Percentiles rank a stretch among this genome's conserved stretches.
phyloP scores from a whole-genome alignment of 805 yeast genomes.

The Lachancea dasiensis region DNA sequence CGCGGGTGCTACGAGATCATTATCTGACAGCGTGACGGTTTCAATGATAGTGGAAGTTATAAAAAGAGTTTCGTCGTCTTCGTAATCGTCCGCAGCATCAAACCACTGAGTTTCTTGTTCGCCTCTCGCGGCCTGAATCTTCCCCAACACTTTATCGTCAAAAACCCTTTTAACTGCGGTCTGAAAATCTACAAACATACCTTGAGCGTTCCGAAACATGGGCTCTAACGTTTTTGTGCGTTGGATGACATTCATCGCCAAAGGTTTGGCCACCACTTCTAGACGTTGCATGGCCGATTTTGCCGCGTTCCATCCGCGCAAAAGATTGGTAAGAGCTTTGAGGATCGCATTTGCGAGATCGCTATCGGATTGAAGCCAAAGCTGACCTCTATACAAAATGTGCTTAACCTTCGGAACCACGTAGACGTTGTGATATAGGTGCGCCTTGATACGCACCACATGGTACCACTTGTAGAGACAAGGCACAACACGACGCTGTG shows the following conservation, averaged over 20 bases:
- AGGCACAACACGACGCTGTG: conserved; percentile 3
- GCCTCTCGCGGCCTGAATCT: conserved; percentile 7
- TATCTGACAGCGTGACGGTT: conserved; percentile 16
- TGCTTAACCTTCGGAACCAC: conserved; percentile 11
- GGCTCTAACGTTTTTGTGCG: no score
- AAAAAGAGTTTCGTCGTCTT: conserved; percentile 7
- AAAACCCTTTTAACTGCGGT: no score
- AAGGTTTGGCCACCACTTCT: no score
- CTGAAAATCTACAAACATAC: no score
- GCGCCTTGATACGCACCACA: conserved; percentile 4
- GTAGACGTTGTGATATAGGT: conserved; percentile 17
- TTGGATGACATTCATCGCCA: no score
- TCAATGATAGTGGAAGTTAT: conserved; percentile 18
- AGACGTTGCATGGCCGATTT: not conserved
- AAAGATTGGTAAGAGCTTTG: conserved; percentile 4
- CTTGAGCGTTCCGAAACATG: no score
- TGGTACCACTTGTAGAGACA: conserved; percentile 2
- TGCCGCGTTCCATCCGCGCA: not conserved
- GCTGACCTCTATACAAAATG: not conserved
- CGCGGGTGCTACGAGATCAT: conserved; percentile 8
- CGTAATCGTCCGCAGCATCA: conserved; percentile 6
- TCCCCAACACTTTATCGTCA: no score
- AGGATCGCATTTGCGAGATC: not conserved
- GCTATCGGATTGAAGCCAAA: conserved; percentile 1
- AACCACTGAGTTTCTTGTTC: conserved; percentile 5